Conservation (phyloP, 306 rosid species). For the Luffa aegyptiaca region DNA sequence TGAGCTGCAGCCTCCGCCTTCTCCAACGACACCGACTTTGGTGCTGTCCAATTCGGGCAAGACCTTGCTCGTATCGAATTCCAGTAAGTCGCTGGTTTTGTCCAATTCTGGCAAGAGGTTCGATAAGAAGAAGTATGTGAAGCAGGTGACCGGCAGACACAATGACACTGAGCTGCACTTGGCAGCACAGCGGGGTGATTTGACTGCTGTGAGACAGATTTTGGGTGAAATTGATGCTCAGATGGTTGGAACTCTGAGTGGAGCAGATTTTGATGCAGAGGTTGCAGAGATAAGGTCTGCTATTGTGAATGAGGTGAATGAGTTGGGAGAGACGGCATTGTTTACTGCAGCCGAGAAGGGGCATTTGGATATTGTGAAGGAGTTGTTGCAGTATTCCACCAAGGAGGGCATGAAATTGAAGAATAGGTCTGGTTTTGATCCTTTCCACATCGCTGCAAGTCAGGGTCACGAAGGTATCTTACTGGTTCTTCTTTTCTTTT, state of each 20-base stretch:
- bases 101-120: conserved; percentile 52
- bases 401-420: conserved; percentile 37
- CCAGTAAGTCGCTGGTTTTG: conserved; percentile 39
- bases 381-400: conserved; percentile 44
- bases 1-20: conserved; percentile 36
- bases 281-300: conserved; percentile 50
- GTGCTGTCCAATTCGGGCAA: conserved; percentile 49
- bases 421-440: conserved; percentile 56
- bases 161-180: conserved; percentile 82
- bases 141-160: conserved; percentile 77
- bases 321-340: conserved; percentile 70
- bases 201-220: conserved; percentile 27
- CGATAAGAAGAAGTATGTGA: conserved; percentile 68
- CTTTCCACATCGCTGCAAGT: conserved; percentile 70
- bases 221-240: conserved; percentile 57
- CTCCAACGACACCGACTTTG: conserved; percentile 37
- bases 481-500: neutral
- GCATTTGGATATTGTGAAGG: conserved; percentile 40
- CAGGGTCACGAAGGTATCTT: conserved; percentile 67
- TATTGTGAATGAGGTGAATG: conserved; percentile 70
- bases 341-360: conserved; percentile 71
- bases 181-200: conserved; percentile 61
- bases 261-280: conserved; percentile 64
- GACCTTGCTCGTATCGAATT: conserved; percentile 27
- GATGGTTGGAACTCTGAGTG: conserved; percentile 45